Percentiles rank a stretch among this genome's conserved stretches.
Conservation (phyloP, 352 stramenopile genomes). For the Pythium dissimile region DNA sequence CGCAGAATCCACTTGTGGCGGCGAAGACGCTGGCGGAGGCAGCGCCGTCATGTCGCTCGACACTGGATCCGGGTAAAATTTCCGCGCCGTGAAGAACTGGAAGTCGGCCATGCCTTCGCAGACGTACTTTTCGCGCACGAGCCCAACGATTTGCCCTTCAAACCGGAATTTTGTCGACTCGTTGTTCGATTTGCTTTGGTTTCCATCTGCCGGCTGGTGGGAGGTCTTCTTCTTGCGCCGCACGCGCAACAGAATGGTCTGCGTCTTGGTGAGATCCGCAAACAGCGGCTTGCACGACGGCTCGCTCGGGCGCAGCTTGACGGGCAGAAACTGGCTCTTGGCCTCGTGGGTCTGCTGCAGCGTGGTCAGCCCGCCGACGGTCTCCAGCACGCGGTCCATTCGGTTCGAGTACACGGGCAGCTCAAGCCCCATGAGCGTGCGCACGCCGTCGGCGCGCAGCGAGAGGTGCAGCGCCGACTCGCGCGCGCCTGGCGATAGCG, state of each 20-base stretch:
- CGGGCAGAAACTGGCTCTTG: conserved; percentile 74
- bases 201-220: neutral
- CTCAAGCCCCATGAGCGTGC: conserved; percentile 58
- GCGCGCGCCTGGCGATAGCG: neutral
- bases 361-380: conserved; percentile 47
- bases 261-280: conserved; percentile 76
- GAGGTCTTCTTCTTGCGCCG: conserved; percentile 30
- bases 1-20: no score
- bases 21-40: neutral
- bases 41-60: neutral
- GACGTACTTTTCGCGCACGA: conserved; percentile 77
- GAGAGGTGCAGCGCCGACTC: conserved; percentile 19
- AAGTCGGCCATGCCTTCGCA: conserved; percentile 86
- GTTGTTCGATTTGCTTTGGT: neutral
- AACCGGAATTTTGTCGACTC: conserved; percentile 10
- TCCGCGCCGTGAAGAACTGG: conserved; percentile 70
- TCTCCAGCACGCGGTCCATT: conserved; percentile 46
- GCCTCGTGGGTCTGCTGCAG: conserved; percentile 65
- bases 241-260: conserved; percentile 66
- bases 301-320: conserved; percentile 71
- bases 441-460: conserved; percentile 31
- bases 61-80: conserved; percentile 44
- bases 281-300: conserved; percentile 83
- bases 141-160: conserved; percentile 48
- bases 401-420: conserved; percentile 59